A percentile compares a stretch with the other conserved stretches of the same genome.
These are phyloP conservation scores for Daldinia sp. DNA, from an alignment of 2,329 filamentous ascomycete genomes.

Conservation along the genomic window DNA sequence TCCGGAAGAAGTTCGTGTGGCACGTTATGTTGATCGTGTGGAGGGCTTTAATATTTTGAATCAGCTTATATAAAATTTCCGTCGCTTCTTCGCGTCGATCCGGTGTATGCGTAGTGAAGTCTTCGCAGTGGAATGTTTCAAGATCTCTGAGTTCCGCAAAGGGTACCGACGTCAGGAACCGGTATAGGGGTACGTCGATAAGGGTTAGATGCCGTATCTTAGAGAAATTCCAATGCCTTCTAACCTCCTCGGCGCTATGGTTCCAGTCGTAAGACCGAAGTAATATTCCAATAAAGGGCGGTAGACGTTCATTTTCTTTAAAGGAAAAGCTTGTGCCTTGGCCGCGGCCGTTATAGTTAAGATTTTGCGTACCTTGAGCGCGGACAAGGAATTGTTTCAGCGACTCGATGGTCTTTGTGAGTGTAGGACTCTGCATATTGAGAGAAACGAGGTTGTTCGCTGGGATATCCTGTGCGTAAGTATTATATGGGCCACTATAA, in stretches of 20 bases:
- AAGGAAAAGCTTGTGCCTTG: constrained; percentile 62
- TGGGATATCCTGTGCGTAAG: constrained; percentile 57
- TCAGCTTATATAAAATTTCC: constrained; percentile 53
- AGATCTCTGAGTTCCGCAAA: constrained; percentile 55
- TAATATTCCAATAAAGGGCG: constrained; percentile 56
- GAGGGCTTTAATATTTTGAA: constrained; percentile 56
- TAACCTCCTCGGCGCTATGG: constrained; percentile 56
- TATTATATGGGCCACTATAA: constrained; percentile 51
- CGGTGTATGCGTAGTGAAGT: constrained; percentile 57
- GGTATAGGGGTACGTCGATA: constrained; percentile 58
- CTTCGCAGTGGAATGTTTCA: constrained; percentile 57
- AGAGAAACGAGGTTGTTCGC: constrained; percentile 56
- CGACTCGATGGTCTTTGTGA: constrained; percentile 56
- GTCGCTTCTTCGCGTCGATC: constrained; percentile 58
- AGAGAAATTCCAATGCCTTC: constrained; percentile 61
- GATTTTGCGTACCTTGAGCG: constrained; percentile 52
- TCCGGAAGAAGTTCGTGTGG: constrained; percentile 56
- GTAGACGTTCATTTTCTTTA: constrained; percentile 55
- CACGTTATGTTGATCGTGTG: constrained; percentile 57
- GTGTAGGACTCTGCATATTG: constrained; percentile 55
- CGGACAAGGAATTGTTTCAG: constrained; percentile 59
- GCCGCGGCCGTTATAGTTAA: constrained; percentile 60
- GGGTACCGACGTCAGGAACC: constrained; percentile 59
- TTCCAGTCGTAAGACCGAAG: constrained; percentile 64
- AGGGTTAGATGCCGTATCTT: constrained; percentile 57